Evolutionary conservation across 805 yeast species (phyloP).

Genomic region (Candida nitratophila): DNA sequence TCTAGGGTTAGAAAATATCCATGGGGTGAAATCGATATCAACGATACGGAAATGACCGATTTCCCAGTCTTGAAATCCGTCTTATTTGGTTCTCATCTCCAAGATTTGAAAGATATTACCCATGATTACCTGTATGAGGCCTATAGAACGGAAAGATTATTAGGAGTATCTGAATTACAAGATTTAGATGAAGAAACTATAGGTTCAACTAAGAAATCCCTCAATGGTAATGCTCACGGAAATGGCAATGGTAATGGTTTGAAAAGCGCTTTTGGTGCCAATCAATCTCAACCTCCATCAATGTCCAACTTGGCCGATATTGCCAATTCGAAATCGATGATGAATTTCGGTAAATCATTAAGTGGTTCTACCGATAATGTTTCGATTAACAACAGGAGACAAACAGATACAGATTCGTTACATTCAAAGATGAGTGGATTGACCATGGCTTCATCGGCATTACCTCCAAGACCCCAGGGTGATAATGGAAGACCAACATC

Average conservation of each 20-base stretch:
- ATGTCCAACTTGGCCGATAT: conserved; percentile 56
- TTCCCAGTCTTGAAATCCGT: conserved; percentile 49
- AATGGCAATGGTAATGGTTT: too few relatives aligned
- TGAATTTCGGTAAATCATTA: conserved; percentile 9
- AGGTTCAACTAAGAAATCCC: not conserved
- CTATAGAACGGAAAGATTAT: conserved; percentile 57
- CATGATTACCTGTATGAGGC: conserved; percentile 59
- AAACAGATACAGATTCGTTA: conserved; percentile 8
- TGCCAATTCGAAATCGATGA: conserved; percentile 28
- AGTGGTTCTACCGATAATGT: not conserved
- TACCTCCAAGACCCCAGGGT: not conserved
- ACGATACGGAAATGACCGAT: conserved; percentile 45
- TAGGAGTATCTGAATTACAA: conserved; percentile 41
- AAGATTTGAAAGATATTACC: conserved; percentile 58
- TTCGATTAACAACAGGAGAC: conserved; percentile 10
- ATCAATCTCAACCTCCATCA: conserved; percentile 40
- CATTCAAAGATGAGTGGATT: conserved; percentile 8
- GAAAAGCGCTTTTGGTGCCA: too few relatives aligned
- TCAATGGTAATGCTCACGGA: not conserved
- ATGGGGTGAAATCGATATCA: conserved; percentile 63
- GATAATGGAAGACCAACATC: not conserved
- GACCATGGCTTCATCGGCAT: conserved; percentile 4
- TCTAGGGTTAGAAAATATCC: conserved; percentile 64
- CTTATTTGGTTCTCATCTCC: conserved; percentile 51
- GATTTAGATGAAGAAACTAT: conserved; percentile 18